These are phyloP conservation scores for Globisporangium okanoganense DNA, from an alignment of 352 stramenopile species.

Conservation along the genomic window DNA sequence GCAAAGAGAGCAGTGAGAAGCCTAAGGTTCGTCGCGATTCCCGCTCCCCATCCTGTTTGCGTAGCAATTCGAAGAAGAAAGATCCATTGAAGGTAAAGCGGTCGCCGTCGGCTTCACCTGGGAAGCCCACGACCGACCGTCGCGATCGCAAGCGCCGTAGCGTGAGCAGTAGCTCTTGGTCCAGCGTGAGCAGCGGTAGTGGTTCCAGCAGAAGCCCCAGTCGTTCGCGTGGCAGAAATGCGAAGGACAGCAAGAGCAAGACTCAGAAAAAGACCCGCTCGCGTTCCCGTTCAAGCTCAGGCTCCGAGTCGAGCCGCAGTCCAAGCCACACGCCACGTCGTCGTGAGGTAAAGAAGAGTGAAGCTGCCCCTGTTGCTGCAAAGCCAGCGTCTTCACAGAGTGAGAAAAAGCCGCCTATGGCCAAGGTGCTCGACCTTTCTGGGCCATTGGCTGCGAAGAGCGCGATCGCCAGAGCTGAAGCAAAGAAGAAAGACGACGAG, in stretches of 20 bases:
- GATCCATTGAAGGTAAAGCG: neutral
- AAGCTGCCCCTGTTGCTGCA: neutral
- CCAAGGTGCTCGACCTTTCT: constrained; percentile 16
- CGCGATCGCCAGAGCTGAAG: neutral
- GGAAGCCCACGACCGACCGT: neutral
- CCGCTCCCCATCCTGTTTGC: constrained; percentile 6
- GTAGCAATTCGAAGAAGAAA: constrained; percentile 7
- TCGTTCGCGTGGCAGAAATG: constrained; percentile 20
- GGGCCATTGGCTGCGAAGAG: constrained; percentile 10
- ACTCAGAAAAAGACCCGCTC: neutral
- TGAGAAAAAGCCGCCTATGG: neutral
- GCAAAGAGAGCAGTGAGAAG: constrained; percentile 7
- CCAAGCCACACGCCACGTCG: constrained; percentile 8
- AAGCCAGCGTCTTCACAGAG: neutral
- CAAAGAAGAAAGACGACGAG: constrained; percentile 5
- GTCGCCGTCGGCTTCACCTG: neutral
- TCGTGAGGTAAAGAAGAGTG: neutral
- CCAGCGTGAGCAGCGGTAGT: constrained; percentile 16
- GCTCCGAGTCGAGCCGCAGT: constrained; percentile 11
- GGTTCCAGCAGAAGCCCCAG: constrained; percentile 18
- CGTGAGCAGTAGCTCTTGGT: constrained; percentile 22
- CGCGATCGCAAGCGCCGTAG: constrained; percentile 9
- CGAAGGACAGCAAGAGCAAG: neutral
- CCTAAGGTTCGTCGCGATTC: neutral
- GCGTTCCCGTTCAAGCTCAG: constrained; percentile 17